Conservation (phyloP, 148 eudicot genomes). For the Chenopodium formosanum region DNA sequence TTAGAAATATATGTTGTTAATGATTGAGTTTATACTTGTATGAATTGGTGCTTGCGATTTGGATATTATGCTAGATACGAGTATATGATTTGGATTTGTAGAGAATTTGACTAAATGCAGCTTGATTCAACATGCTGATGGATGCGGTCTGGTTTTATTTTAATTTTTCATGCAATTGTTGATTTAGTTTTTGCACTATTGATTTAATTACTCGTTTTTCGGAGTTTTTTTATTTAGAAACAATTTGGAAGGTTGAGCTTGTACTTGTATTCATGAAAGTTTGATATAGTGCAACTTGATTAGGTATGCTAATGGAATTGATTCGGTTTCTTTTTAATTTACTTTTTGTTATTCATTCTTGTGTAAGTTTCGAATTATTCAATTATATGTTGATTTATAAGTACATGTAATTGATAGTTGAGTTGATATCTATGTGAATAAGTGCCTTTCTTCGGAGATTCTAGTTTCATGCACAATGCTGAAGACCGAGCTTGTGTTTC, state of each 20-base stretch:
- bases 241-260: not conserved
- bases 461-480: not conserved
- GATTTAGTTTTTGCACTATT: too few relatives aligned
- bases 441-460: not conserved
- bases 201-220: not conserved
- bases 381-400: not conserved
- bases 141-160: not conserved
- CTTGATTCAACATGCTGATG: not conserved
- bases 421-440: not conserved
- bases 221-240: not conserved
- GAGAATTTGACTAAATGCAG: not conserved
- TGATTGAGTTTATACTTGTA: not conserved
- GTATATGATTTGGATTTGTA: not conserved
- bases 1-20: not conserved
- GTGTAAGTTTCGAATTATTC: not conserved
- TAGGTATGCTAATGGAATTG: not conserved
- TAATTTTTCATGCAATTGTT: not conserved
- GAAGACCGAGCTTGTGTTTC: not conserved
- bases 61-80: not conserved
- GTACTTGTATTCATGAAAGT: not conserved
- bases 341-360: not conserved
- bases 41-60: not conserved
- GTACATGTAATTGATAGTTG: not conserved
- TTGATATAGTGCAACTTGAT: not conserved
- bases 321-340: not conserved